A percentile compares a stretch with the other conserved stretches of the same genome.
Evolutionary conservation across 1,284 basidiomycete genomes (phyloP).

Genomic region (Fomitopsis schrenkii): DNA sequence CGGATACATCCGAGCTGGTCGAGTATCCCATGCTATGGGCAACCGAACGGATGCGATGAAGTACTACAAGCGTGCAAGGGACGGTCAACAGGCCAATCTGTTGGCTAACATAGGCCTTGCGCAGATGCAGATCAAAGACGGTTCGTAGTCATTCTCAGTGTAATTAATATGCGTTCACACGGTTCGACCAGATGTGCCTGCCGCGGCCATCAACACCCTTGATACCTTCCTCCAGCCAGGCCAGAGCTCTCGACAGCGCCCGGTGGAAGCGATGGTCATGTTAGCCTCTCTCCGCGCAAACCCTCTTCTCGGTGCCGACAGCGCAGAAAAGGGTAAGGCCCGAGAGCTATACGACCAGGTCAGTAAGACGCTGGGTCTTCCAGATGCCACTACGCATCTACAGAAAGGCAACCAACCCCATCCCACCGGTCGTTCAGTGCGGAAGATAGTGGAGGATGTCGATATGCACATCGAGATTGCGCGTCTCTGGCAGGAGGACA

Average conservation of each 20-base stretch:
- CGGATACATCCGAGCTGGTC: slow-evolving; percentile 73
- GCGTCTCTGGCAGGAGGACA: slow-evolving; percentile 82
- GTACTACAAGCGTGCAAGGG: slow-evolving; percentile 70
- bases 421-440: slow-evolving; percentile 39
- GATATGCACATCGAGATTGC: slow-evolving; percentile 88
- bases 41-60: slow-evolving; percentile 59
- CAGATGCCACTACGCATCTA: slow-evolving; percentile 39
- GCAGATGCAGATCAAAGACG: slow-evolving; percentile 80
- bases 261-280: slow-evolving; percentile 81
- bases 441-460: slow-evolving; percentile 67
- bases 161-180: not conserved
- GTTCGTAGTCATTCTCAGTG: slow-evolving; percentile 34
- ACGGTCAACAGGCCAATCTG: slow-evolving; percentile 54
- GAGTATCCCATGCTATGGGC: slow-evolving; percentile 73
- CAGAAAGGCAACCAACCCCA: slow-evolving; percentile 33
- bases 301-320: slow-evolving; percentile 74
- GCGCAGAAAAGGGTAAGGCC: slow-evolving; percentile 69
- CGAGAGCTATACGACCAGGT: slow-evolving; percentile 81
- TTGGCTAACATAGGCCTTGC: slow-evolving; percentile 81
- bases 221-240: slow-evolving; percentile 70
- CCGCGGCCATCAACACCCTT: slow-evolving; percentile 82
- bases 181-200: slow-evolving; percentile 55
- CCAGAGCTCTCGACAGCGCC: slow-evolving; percentile 51
- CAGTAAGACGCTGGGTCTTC: slow-evolving; percentile 55
- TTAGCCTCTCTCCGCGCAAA: slow-evolving; percentile 84